Evolutionary conservation across 2,329 filamentous ascomycete genomes (phyloP).

Genomic region (Pseudogymnoascus sp.): DNA sequence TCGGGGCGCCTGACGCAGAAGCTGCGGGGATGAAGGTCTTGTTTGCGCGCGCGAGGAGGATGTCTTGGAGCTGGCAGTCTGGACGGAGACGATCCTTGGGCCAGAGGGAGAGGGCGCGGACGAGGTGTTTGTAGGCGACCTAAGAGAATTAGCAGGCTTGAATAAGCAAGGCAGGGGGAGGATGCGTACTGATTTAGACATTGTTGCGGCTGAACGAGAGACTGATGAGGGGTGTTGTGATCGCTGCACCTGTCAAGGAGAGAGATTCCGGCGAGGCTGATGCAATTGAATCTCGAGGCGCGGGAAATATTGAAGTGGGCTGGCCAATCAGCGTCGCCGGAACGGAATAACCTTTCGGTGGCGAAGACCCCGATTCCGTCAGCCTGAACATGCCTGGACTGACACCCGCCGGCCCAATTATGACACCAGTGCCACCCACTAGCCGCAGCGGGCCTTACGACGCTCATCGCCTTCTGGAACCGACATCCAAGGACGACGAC

Average conservation of each 20-base stretch:
- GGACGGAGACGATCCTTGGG: constrained; percentile 57
- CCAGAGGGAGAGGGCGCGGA: constrained; percentile 49
- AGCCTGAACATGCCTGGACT: not conserved
- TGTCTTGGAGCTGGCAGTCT: constrained; percentile 53
- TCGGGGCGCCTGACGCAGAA: constrained; percentile 11
- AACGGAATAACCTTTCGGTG: not conserved
- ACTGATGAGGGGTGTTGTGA: not conserved
- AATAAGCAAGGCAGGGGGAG: not conserved
- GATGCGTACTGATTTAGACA: constrained; percentile 27
- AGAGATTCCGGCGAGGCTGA: not conserved
- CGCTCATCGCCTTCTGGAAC: constrained; percentile 2
- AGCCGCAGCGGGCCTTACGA: constrained; percentile 2
- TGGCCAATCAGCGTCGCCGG: not conserved
- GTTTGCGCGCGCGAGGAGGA: constrained; percentile 42
- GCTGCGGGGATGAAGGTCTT: constrained; percentile 20
- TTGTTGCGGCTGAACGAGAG: constrained; percentile 12
- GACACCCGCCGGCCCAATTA: not conserved
- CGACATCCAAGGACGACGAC: not conserved
- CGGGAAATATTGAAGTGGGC: not conserved
- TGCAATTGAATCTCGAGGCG: constrained; percentile 1
- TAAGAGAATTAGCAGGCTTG: constrained; percentile 20
- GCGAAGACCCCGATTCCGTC: not conserved
- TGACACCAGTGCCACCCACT: not conserved
- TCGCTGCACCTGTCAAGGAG: not conserved
- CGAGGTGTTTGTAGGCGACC: constrained; percentile 41